Percentiles rank a stretch among this genome's conserved stretches.
phyloP scores from a whole-genome alignment of 441 rosid genomes.

The Corymbia citriodora region DNA sequence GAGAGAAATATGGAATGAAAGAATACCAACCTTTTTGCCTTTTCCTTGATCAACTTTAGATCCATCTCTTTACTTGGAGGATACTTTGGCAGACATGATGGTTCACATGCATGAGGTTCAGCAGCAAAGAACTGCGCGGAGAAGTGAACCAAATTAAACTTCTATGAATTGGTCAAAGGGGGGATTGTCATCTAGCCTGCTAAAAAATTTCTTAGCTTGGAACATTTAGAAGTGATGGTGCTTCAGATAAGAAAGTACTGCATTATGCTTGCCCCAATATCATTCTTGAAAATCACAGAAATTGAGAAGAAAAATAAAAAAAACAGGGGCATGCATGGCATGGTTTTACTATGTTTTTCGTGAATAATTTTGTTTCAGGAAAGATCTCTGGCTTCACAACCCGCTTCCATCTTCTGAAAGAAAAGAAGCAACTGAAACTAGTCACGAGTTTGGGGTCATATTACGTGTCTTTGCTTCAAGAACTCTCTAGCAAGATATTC shows the following conservation, averaged over 20 bases:
- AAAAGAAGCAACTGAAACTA: neutral
- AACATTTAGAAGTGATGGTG: neutral
- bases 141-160: conserved; percentile 12
- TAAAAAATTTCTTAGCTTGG: neutral
- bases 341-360: neutral
- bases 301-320: neutral
- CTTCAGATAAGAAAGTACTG: neutral
- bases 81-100: conserved; percentile 81
- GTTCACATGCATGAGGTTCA: conserved; percentile 80
- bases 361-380: neutral
- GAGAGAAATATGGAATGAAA: neutral
- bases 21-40: conserved; percentile 61
- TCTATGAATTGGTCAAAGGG: neutral
- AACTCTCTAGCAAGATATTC: neutral
- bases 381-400: neutral
- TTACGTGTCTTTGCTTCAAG: neutral
- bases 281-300: neutral
- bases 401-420: neutral
- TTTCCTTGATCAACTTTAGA: conserved; percentile 76
- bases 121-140: conserved; percentile 62
- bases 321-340: neutral
- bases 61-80: conserved; percentile 95
- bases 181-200: neutral
- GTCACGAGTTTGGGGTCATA: neutral
- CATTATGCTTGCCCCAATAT: neutral